A percentile compares a stretch with the other conserved stretches of the same genome.
These are phyloP conservation scores for Skeletonema potamos DNA, from an alignment of 108 stramenopile genomes.

Conservation along the genomic window DNA sequence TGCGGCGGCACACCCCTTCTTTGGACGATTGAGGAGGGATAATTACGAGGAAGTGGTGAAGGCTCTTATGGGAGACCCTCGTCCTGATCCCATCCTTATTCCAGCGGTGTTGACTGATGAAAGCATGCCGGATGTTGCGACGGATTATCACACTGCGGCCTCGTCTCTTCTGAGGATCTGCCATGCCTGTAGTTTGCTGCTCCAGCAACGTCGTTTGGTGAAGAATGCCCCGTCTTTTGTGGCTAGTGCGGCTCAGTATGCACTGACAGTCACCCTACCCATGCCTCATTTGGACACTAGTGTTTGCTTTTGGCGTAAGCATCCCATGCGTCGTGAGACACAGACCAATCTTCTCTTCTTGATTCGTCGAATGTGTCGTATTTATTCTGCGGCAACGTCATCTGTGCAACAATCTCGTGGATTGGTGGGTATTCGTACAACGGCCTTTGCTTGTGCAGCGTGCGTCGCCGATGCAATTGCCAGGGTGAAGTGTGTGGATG, in stretches of 20 bases:
- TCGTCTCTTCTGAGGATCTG: slow-evolving; percentile 87
- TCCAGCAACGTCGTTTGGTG: slow-evolving; percentile 93
- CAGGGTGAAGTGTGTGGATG: slow-evolving; percentile 91
- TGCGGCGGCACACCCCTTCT: slow-evolving; percentile 84
- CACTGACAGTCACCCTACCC: slow-evolving; percentile 91
- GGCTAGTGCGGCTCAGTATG: slow-evolving; percentile 93
- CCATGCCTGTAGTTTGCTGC: slow-evolving; percentile 93
- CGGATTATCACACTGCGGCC: slow-evolving; percentile 82
- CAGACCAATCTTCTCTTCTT: slow-evolving; percentile 87
- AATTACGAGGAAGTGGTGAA: slow-evolving; percentile 89
- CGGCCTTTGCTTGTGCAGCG: slow-evolving; percentile 93
- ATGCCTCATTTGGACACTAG: slow-evolving; percentile 86
- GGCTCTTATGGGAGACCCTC: slow-evolving; percentile 84
- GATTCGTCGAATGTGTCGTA: slow-evolving; percentile 85
- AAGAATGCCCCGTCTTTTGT: slow-evolving; percentile 97
- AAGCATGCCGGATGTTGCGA: slow-evolving; percentile 85
- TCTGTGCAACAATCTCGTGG: slow-evolving; percentile 95
- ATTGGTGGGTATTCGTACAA: slow-evolving; percentile 95
- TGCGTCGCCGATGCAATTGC: slow-evolving; percentile 96
- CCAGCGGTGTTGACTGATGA: slow-evolving; percentile 95
- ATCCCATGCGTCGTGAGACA: slow-evolving; percentile 90
- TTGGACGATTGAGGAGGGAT: slow-evolving; percentile 92
- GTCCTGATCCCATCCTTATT: slow-evolving; percentile 92
- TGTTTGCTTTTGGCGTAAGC: slow-evolving; percentile 94
- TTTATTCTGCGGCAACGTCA: slow-evolving; percentile 90